Percentiles rank a stretch among this genome's conserved stretches.
These are phyloP conservation scores for sweet orange (Citrus sinensis) DNA, from an alignment of 345 rosid genomes.

Conservation along the genomic window DNA sequence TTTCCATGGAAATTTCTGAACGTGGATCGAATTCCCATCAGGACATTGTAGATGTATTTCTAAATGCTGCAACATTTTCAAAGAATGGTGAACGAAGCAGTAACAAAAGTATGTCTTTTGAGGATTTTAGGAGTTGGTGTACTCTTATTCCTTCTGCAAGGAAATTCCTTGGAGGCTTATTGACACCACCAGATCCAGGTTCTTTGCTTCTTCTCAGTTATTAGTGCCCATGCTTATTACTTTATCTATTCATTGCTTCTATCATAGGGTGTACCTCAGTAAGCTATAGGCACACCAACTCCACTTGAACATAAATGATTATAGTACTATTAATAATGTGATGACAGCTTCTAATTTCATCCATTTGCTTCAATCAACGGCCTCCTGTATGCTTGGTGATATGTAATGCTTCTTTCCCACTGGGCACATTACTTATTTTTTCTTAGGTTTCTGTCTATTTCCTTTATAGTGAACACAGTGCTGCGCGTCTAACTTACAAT, in stretches of 20 bases:
- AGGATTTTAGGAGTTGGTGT: constrained; percentile 77
- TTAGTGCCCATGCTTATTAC: neutral
- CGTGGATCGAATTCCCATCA: constrained; percentile 30
- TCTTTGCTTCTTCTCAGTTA: constrained; percentile 12
- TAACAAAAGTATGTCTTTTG: constrained; percentile 65
- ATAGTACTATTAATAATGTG: neutral
- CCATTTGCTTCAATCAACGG: neutral
- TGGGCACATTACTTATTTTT: neutral
- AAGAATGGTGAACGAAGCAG: constrained; percentile 32
- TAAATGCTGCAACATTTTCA: constrained; percentile 60
- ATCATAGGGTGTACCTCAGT: neutral
- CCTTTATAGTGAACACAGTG: neutral
- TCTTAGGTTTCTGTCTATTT: neutral
- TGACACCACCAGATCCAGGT: constrained; percentile 69
- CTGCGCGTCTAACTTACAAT: neutral
- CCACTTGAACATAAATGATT: neutral
- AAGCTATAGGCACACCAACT: neutral
- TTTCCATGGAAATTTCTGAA: constrained; percentile 33
- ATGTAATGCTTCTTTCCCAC: neutral
- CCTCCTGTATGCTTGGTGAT: neutral
- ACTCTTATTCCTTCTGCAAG: constrained; percentile 58
- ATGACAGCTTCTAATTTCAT: neutral
- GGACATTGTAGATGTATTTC: constrained; percentile 44
- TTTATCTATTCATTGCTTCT: neutral
- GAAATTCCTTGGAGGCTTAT: constrained; percentile 80